Evolutionary conservation across 805 yeast species (phyloP), one percentile per base, ranked within the genome.

Genomic region (Saccharomyces mikatae): DNA sequence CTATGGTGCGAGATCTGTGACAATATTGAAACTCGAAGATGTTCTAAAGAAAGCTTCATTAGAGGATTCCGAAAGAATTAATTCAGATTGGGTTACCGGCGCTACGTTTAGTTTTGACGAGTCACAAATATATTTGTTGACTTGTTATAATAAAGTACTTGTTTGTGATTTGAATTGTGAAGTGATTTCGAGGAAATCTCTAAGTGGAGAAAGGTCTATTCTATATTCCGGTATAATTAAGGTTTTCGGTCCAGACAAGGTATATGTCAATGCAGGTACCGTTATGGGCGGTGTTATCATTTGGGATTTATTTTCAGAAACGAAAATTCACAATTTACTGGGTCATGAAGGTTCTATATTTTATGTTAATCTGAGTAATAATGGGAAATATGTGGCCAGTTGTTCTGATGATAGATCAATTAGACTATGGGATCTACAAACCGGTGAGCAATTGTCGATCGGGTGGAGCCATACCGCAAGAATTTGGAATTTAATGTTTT

Each of bases 391-490:
- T 54, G 71, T 89, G 6, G 82, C 85, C 1, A 83, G 92, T 50
- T 94, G 99, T 67, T 92, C 98, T 0, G 98, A 94, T 69, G 99
- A 92, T 66, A 77, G 99, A 57, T 87, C 97, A 0, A 82, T 94
- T 53, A 85, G 83, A 54, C 66, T 92, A 5, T 90, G 90, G 84
- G 81, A 81, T 61, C 71, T 85, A 57, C 62, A 63, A 6, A 64
- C 79, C 1, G 92, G 95, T 0, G 61, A 71, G 10, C 70, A 82
- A 32, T 60, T 87, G 44, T 86, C 92, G 1, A 80, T 83, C 28
- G 97, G 96, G 0, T 94, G 97, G 97, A 99, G 98, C 13, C 99
- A 94, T 66, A 84, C 87, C 1, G 92, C 98, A 0, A 80, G 99
- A 65, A 91, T 94, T 46, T 94, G 99, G 99, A 79, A 80, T 47